These are phyloP conservation scores for Drechslerella dactyloides DNA, from an alignment of 2,329 filamentous ascomycete genomes.

Conservation along the genomic window DNA sequence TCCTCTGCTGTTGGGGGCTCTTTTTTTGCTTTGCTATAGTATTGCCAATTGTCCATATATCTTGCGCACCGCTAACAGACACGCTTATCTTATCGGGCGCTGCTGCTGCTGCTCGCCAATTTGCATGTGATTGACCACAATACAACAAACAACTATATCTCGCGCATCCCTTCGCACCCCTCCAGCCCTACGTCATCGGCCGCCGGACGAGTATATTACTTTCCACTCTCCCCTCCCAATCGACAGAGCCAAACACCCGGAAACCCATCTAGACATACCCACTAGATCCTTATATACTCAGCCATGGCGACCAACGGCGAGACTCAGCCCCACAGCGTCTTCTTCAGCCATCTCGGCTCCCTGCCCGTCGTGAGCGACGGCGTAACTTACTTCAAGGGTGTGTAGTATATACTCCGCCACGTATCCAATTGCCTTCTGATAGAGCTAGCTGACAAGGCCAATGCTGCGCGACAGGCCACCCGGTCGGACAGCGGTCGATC, in stretches of 20 bases:
- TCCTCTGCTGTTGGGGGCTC: no score
- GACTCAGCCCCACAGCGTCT: conserved; percentile 30
- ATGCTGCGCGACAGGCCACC: conserved; percentile 63
- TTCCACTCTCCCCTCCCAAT: no score
- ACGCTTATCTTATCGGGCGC: no score
- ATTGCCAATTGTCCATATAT: no score
- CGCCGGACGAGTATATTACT: not conserved
- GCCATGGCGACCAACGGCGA: conserved; percentile 48
- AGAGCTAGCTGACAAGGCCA: no score
- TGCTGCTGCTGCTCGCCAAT: no score
- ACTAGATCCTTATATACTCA: not conserved
- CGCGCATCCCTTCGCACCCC: not conserved
- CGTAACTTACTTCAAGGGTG: conserved; percentile 49
- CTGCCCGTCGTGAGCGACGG: conserved; percentile 47
- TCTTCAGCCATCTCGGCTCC: conserved; percentile 40
- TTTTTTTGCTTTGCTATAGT: no score
- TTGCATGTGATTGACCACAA: not conserved
- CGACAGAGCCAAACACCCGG: no score
- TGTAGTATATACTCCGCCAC: not conserved
- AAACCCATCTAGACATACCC: not conserved
- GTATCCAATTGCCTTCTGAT: not conserved
- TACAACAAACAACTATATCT: not conserved
- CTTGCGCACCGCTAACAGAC: no score
- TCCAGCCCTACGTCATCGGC: not conserved
- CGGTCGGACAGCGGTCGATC: conserved; percentile 82